Evolutionary conservation across 2,329 filamentous ascomycete genomes (phyloP).

Genomic region (Trichoderma asperellum): DNA sequence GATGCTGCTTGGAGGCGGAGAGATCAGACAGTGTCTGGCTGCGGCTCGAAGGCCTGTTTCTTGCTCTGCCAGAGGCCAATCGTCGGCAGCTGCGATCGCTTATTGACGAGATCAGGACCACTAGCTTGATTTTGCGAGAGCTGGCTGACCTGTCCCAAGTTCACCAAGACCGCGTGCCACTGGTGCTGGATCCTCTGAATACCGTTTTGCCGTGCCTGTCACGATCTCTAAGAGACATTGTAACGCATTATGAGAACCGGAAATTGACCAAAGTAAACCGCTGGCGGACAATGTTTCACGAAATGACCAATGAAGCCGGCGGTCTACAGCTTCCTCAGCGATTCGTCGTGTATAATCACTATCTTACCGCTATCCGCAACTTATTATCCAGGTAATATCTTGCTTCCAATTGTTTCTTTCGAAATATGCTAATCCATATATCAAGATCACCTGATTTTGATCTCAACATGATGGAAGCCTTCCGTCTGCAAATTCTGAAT

Average conservation of each 20-base stretch:
- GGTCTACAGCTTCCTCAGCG: conserved; percentile 56
- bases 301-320: conserved; percentile 56
- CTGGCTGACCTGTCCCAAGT: conserved; percentile 59
- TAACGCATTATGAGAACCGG: conserved; percentile 54
- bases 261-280: conserved; percentile 52
- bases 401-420: neutral
- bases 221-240: conserved; percentile 58
- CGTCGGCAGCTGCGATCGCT: conserved; percentile 53
- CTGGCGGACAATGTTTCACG: conserved; percentile 63
- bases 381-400: conserved; percentile 54
- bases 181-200: conserved; percentile 59
- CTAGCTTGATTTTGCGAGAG: conserved; percentile 54
- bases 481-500: conserved; percentile 54
- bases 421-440: conserved; percentile 30
- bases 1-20: conserved; percentile 60
- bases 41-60: conserved; percentile 55
- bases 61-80: conserved; percentile 48
- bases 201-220: conserved; percentile 60
- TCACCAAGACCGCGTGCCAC: conserved; percentile 53
- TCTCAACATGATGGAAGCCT: conserved; percentile 55
- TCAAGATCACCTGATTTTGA: conserved; percentile 55
- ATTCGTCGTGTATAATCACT: conserved; percentile 61
- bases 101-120: conserved; percentile 51
- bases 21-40: conserved; percentile 53
- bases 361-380: conserved; percentile 53